A percentile compares a stretch with the other conserved stretches of the same genome.
These are phyloP conservation scores for Linanthus parryae DNA, from an alignment of 148 eudicot genomes.

Conservation along the genomic window DNA sequence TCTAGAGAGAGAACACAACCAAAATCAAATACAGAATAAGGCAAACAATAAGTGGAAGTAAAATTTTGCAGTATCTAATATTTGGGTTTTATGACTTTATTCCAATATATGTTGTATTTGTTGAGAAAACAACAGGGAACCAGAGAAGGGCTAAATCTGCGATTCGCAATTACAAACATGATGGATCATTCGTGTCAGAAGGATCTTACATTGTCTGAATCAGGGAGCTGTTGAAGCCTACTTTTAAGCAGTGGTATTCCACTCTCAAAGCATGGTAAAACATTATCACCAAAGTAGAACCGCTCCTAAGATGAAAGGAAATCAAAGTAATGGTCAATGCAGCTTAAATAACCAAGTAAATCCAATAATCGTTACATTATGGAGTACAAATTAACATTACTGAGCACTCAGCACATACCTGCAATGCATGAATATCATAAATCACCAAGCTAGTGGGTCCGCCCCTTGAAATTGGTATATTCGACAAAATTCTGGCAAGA, in stretches of 20 bases:
- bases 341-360: no score
- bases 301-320: constrained; percentile 56
- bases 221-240: constrained; percentile 90
- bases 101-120: no score
- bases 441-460: constrained; percentile 95
- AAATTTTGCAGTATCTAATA: no score
- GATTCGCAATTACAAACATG: no score
- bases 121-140: no score
- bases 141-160: no score
- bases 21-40: background rate
- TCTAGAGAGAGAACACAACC: constrained; percentile 32
- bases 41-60: no score
- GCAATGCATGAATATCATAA: constrained; percentile 95
- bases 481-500: constrained; percentile 83
- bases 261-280: constrained; percentile 97
- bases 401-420: constrained; percentile 40
- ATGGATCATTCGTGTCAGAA: no score
- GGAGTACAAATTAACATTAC: no score
- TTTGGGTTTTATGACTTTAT: no score
- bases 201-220: constrained; percentile 79
- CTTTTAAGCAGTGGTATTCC: constrained; percentile 88
- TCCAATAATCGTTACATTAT: no score
- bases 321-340: no score
- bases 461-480: constrained; percentile 82
- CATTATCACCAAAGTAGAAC: constrained; percentile 93